Percentiles rank a stretch among this genome's conserved stretches.
Evolutionary conservation across 164 flowering plant species (phyloP).

Genomic region (Macadamia tetraphylla): DNA sequence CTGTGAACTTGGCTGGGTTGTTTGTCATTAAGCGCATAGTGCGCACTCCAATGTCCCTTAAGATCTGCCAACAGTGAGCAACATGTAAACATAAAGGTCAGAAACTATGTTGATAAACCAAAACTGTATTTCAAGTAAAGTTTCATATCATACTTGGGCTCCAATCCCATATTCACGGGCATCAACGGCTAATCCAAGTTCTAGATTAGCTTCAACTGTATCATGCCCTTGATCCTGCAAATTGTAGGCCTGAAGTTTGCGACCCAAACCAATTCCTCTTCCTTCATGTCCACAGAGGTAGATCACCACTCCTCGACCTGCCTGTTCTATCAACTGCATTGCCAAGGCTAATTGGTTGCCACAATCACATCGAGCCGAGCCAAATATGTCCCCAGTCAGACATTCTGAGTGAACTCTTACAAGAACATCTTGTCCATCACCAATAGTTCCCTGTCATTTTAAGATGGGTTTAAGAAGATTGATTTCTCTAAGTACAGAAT

Average conservation of each 20-base stretch:
- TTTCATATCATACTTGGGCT: constrained; percentile 37
- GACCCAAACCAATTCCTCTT: constrained; percentile 87
- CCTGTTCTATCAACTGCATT: constrained; percentile 71
- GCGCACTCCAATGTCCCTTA: constrained; percentile 69
- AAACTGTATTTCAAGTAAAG: not conserved
- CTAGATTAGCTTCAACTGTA: constrained; percentile 90
- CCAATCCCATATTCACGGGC: constrained; percentile 91
- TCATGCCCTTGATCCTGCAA: constrained; percentile 93
- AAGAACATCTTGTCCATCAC: constrained; percentile 74
- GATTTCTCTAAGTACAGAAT: not conserved
- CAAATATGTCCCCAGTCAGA: constrained; percentile 84
- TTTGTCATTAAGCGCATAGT: constrained; percentile 90
- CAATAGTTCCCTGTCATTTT: constrained; percentile 57
- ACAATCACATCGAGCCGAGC: constrained; percentile 86
- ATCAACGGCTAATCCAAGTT: constrained; percentile 84
- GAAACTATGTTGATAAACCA: not conserved
- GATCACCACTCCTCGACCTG: constrained; percentile 69
- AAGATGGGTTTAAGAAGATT: not conserved
- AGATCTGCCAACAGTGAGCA: constrained; percentile 40
- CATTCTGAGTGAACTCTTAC: constrained; percentile 93
- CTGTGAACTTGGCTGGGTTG: constrained; percentile 85
- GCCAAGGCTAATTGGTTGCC: constrained; percentile 84
- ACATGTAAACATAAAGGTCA: too few species aligned
- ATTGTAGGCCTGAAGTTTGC: constrained; percentile 84
- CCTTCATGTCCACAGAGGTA: constrained; percentile 95